These are phyloP conservation scores for Malus orientalis DNA, from an alignment of 306 rosid species.

Conservation along the genomic window DNA sequence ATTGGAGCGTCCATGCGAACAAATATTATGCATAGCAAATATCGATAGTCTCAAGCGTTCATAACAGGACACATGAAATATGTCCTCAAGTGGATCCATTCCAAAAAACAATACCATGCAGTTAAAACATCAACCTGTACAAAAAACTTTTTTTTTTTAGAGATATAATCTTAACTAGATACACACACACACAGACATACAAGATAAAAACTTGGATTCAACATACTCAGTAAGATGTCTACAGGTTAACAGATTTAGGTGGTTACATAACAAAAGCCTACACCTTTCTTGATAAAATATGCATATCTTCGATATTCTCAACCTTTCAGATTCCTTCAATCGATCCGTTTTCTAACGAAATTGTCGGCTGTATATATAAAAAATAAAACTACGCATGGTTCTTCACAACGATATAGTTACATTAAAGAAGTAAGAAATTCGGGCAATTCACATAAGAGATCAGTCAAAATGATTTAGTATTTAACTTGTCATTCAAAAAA, in stretches of 20 bases:
- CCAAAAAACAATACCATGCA: background rate
- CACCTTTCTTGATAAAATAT: background rate
- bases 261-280: background rate
- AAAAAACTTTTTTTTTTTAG: no score
- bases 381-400: background rate
- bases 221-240: background rate
- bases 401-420: no score
- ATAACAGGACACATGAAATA: background rate
- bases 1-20: background rate
- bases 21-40: background rate
- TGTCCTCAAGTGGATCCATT: background rate
- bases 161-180: no score
- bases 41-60: background rate
- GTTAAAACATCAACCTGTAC: background rate
- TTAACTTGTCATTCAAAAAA: no score
- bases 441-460: no score
- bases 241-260: background rate
- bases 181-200: no score
- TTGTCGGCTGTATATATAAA: background rate
- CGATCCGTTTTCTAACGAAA: background rate
- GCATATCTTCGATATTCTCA: background rate
- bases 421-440: no score
- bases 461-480: no score
- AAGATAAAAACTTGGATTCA: background rate
- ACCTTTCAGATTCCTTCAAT: background rate